A percentile compares a stretch with the other conserved stretches of the same genome.
Conservation (phyloP, 73 alveolate species). For the Paramecium tetraurelia region DNA sequence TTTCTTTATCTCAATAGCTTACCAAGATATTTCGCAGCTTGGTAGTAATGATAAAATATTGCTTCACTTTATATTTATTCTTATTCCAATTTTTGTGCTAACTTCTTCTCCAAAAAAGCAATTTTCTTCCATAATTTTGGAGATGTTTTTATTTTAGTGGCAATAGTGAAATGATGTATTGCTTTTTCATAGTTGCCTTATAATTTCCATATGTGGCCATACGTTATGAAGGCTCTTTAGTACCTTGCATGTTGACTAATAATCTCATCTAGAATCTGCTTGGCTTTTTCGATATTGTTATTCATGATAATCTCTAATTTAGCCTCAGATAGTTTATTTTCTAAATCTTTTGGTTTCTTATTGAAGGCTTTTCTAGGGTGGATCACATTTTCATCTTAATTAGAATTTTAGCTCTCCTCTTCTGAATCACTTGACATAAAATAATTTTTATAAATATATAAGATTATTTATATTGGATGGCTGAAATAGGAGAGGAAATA, state of each 20-base stretch:
- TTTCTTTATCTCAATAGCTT: not conserved
- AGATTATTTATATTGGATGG: not conserved
- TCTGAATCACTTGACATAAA: slow-evolving; percentile 12
- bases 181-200: not conserved
- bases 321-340: not conserved
- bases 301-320: not conserved
- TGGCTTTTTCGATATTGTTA: not conserved
- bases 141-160: not conserved
- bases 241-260: not conserved
- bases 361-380: not conserved
- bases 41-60: not conserved
- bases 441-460: not conserved
- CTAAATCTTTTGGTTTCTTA: not conserved
- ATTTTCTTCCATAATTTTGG: not conserved
- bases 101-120: not conserved
- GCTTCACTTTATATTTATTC: not conserved
- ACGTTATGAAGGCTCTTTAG: not conserved
- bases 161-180: not conserved
- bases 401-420: not conserved
- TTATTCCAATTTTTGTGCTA: not conserved
- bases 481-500: not conserved
- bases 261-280: not conserved
- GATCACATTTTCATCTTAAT: not conserved
- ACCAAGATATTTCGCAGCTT: slow-evolving; percentile 7
- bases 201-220: not conserved